Percentiles rank a stretch among this genome's conserved stretches.
Evolutionary conservation across 495 filamentous ascomycete species (phyloP).

Genomic region (Aspergillus carlsbadensis): DNA sequence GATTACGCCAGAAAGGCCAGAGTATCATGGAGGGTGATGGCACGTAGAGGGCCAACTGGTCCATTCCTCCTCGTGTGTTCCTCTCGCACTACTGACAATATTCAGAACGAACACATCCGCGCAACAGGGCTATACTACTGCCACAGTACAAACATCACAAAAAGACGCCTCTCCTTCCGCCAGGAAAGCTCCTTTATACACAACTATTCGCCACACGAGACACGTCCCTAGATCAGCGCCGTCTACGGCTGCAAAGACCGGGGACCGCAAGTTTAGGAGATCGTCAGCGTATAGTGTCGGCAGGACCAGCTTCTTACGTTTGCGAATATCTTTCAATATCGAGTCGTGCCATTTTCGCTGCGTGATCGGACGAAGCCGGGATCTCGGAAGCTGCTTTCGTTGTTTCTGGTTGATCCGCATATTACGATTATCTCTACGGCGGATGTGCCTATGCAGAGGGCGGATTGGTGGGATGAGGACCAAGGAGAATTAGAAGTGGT

Average conservation of each 20-base stretch:
- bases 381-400: background rate
- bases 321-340: too few species aligned
- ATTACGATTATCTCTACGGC: background rate
- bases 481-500: too few species aligned
- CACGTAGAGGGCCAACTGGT: too few species aligned
- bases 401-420: background rate
- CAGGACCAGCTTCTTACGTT: too few species aligned
- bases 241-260: too few species aligned
- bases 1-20: slow-evolving; percentile 55
- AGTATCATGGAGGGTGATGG: slow-evolving; percentile 25
- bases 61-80: too few species aligned
- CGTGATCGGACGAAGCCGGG: too few species aligned
- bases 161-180: background rate
- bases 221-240: background rate
- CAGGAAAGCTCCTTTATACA: background rate
- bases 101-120: background rate
- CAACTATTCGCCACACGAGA: background rate
- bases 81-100: too few species aligned
- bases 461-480: background rate
- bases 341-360: too few species aligned
- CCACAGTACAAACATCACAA: slow-evolving; percentile 24
- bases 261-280: too few species aligned
- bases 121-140: slow-evolving; percentile 58
- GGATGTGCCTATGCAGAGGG: background rate
- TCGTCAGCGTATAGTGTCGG: too few species aligned